Base-by-base conservation (phyloP, 2,329 filamentous ascomycete genomes). In the Botrytis elliptica region DNA sequence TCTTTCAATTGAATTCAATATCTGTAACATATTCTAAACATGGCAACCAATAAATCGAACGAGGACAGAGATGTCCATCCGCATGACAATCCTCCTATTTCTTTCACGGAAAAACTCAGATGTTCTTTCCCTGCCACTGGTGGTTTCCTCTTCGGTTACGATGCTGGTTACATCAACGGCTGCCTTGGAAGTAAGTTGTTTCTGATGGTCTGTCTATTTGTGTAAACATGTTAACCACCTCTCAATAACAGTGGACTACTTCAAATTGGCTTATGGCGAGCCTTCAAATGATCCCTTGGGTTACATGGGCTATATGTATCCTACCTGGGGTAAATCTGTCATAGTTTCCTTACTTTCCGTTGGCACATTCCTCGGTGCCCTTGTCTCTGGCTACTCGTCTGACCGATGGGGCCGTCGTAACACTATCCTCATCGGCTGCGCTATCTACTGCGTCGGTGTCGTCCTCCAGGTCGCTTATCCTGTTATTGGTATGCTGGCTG, bases 101-200 rank as follows among this genome's bases (percentile, higher is more conserved):
- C 90, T 76, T 83, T 88, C 83, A 89, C 90, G 84, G 90, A 90
- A 72, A 91, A 92, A 81, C 75, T 91, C 66, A 87, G 91, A 80
- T 92, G 90, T 82, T 89, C 88, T 76, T 92, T 92, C 76, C 90
- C 90, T 75, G 89, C 90, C 49, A 91, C 92, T 74, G 90, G 90
- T 79, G 90, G 89, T 82, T 78, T 80, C 72, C 77, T 80, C 76
- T 81, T 81, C 83, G 92, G 92, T 66, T 94, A 92, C 82, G 92
- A 94, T 79, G 92, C 91, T 60, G 92, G 92, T 78, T 92, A 92
- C 83, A 92, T 92, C 85, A 90, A 89, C 82, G 89, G 89, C 80
- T 88, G 91, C 74, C 83, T 85, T 77, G 81, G 84, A 76, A 85
- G 89, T 78, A 84, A 87, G 79, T 83, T 85, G 70, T 78, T 22